A percentile compares a stretch with the other conserved stretches of the same genome.
These are phyloP conservation scores for Ottelia alismoides DNA, from an alignment of 106 monocot genomes.

Conservation along the genomic window DNA sequence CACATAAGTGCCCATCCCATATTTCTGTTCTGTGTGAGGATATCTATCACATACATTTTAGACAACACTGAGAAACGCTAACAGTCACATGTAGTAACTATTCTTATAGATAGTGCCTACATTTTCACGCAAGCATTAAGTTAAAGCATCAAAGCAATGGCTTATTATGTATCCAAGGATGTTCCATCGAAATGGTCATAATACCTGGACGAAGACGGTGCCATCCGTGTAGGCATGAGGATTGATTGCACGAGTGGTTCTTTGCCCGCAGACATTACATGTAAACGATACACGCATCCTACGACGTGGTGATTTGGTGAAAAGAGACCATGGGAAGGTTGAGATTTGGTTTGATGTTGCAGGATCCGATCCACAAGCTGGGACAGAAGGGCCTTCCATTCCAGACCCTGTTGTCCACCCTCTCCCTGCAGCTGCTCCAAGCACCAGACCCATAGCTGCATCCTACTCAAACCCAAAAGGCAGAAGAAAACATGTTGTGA, in stretches of 20 bases:
- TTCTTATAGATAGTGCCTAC: neutral
- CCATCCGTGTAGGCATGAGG: conserved; percentile 98
- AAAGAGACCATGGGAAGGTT: conserved; percentile 96
- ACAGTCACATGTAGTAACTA: neutral
- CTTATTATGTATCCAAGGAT: neutral
- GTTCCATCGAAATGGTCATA: neutral
- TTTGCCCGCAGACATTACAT: conserved; percentile 96
- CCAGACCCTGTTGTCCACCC: conserved; percentile 98
- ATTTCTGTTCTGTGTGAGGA: too few relatives aligned
- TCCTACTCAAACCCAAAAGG: conserved; percentile 24
- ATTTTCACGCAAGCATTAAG: neutral
- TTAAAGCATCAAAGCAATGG: neutral
- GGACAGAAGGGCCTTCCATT: conserved; percentile 54
- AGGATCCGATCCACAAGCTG: conserved; percentile 17
- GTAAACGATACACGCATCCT: conserved; percentile 95
- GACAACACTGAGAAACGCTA: too few relatives aligned
- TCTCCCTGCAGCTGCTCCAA: conserved; percentile 70
- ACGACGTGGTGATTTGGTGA: conserved; percentile 92
- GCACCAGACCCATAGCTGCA: conserved; percentile 82
- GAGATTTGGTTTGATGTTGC: conserved; percentile 24
- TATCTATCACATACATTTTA: too few relatives aligned
- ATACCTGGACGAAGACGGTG: conserved; percentile 97
- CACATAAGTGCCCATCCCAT: too few relatives aligned
- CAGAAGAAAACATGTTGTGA: too few relatives aligned
- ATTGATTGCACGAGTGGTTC: conserved; percentile 95